Percentiles rank a stretch among this genome's conserved stretches.
phyloP scores from a whole-genome alignment of 225 moss, liverwort and hornwort genomes.

The Physcomitrium patens region DNA sequence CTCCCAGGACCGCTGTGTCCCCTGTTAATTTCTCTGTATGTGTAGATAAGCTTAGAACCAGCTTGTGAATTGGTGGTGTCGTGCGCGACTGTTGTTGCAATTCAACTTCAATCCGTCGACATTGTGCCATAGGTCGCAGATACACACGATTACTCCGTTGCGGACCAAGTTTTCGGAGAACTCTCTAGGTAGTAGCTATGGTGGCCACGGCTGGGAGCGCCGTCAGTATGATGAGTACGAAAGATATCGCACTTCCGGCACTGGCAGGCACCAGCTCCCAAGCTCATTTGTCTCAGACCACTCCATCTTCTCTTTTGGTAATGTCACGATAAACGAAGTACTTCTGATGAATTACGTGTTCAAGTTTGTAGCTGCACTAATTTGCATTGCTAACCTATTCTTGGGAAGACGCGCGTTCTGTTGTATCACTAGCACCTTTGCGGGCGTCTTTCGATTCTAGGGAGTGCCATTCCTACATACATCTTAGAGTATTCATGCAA shows the following conservation, averaged over 20 bases:
- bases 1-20: no score
- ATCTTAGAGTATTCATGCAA: background rate
- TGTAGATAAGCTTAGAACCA: background rate
- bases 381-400: background rate
- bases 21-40: background rate
- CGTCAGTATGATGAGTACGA: slow-evolving; percentile 11
- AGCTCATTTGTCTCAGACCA: slow-evolving; percentile 5
- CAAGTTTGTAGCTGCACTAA: background rate
- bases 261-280: slow-evolving; percentile 5
- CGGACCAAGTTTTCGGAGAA: background rate
- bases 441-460: background rate
- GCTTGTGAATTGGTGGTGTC: background rate
- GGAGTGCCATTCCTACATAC: background rate
- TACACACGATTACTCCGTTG: background rate
- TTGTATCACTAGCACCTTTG: background rate
- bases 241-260: background rate
- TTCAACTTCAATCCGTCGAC: slow-evolving; percentile 1
- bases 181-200: slow-evolving; percentile 20
- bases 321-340: background rate
- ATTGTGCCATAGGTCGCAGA: background rate
- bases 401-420: background rate
- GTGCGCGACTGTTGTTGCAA: background rate
- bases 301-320: slow-evolving; percentile 21
- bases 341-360: background rate
- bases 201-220: slow-evolving; percentile 9